Percentiles rank a stretch among this genome's conserved stretches.
These are phyloP conservation scores for Neofusicoccum laricinum DNA, from an alignment of 2,329 filamentous ascomycete genomes.

Conservation along the genomic window DNA sequence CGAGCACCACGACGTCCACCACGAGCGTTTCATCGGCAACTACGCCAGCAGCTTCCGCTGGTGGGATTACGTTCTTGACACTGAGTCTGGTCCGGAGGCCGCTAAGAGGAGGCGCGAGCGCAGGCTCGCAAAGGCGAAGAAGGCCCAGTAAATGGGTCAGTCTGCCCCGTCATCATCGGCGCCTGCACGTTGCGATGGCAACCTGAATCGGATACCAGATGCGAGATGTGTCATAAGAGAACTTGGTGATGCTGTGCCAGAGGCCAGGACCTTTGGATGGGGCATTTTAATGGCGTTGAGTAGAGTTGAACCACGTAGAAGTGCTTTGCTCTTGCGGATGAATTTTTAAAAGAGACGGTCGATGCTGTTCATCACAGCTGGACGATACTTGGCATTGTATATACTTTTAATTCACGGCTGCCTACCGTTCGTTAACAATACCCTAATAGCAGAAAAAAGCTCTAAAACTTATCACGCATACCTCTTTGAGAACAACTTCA, in stretches of 20 bases:
- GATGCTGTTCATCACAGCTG: slow-evolving; percentile 7
- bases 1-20: slow-evolving; percentile 93
- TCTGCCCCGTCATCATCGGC: not conserved
- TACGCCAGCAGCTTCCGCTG: slow-evolving; percentile 97
- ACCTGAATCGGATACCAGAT: not conserved
- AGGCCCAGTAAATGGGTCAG: slow-evolving; percentile 44
- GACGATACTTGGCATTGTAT: slow-evolving; percentile 7
- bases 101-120: slow-evolving; percentile 77
- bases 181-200: not conserved
- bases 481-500: not conserved
- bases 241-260: not conserved
- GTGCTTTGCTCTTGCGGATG: not conserved
- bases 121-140: slow-evolving; percentile 67
- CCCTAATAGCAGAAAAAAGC: not conserved
- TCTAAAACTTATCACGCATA: not conserved
- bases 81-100: slow-evolving; percentile 86
- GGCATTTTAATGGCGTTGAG: not conserved
- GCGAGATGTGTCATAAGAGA: not conserved
- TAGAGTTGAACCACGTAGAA: not conserved
- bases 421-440: slow-evolving; percentile 9
- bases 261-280: slow-evolving; percentile 2
- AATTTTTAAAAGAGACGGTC: not conserved
- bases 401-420: slow-evolving; percentile 9
- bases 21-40: slow-evolving; percentile 98
- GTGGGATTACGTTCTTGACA: slow-evolving; percentile 96